Base-by-base conservation (phyloP, 2,329 filamentous ascomycete species). In the Claviceps maximensis region DNA sequence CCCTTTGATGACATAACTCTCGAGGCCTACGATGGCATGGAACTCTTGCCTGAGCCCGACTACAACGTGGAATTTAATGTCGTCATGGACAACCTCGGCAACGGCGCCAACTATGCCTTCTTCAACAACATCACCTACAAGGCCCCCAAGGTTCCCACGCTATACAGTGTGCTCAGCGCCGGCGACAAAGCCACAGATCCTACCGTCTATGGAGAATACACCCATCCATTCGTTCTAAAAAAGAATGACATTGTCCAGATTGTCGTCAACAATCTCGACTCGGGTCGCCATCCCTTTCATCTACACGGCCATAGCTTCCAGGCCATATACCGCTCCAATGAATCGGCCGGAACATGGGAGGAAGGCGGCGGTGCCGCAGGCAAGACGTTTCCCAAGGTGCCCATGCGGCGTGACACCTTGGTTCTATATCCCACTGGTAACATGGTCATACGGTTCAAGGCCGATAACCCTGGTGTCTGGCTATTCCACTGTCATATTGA, bases 401-500 rank as follows among this genome's bases (percentile, higher is more conserved):
- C 85, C 0, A 78, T 87, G 71, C 72, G 84, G 7, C 72, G 87
- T 8, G 87, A 91, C 56, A 87, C 83, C 0, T 66, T 86, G 0
- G 76, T 84, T 1, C 67, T 89, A 0, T 76, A 75, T 21, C 82
- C 83, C 0, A 74, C 79, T 33, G 84, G 86, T 0, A 81, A 86
- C 64, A 76, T 85, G 25, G 79, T 89, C 12, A 62, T 91, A 23
- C 74, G 82, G n/a, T 85, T 84, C 69, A 70, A 71, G 54, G 80
- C 83, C 1, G 75, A 86, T 61, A 87, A 87, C 58, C 80, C 84
- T 12, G 83, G 82, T 40, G 71, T 86, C 23, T 86, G 82, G 82
- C 66, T 86, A 4, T 86, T 89, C 70, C 86, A 89, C 67, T 90
- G 86, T 67, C 87, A 91, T 64, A 84, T 90, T 51, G 84, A 87